phyloP scores from a whole-genome alignment of 768 basidiomycete genomes.

The Pleurotus sapidus region DNA sequence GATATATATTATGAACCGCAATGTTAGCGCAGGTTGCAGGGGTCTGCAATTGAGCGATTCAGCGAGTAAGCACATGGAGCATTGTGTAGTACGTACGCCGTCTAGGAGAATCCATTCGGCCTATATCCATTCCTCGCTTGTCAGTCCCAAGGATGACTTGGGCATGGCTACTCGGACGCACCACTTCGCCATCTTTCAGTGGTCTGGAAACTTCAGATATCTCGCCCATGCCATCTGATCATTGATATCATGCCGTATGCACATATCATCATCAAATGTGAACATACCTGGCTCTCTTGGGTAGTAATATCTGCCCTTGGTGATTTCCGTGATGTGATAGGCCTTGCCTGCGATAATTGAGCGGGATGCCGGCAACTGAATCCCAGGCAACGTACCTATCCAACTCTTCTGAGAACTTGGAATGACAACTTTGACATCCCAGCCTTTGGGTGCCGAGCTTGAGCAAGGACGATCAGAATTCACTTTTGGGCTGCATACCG shows the following conservation, averaged over 20 bases:
- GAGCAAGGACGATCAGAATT: background rate
- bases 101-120: conserved; percentile 92
- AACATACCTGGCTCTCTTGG: conserved; percentile 53
- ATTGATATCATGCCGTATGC: background rate
- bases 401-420: conserved; percentile 84
- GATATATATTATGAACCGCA: conserved; percentile 85
- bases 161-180: conserved; percentile 17
- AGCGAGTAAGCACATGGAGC: conserved; percentile 8
- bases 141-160: background rate
- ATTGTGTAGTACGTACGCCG: conserved; percentile 47
- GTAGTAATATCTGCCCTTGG: conserved; percentile 73
- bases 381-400: conserved; percentile 58
- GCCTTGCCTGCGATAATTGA: conserved; percentile 59
- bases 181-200: conserved; percentile 71
- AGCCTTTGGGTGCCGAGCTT: conserved; percentile 39
- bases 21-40: conserved; percentile 93
- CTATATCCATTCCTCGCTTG: conserved; percentile 17
- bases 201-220: conserved; percentile 58
- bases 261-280: background rate
- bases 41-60: conserved; percentile 44
- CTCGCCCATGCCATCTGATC: conserved; percentile 65
- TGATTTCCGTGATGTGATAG: conserved; percentile 73
- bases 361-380: background rate
- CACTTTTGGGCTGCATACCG: conserved; percentile 56
- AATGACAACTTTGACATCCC: conserved; percentile 78